These are phyloP conservation scores for Tanozyma kutaoensis DNA, from an alignment of 805 yeast species.

Conservation along the genomic window DNA sequence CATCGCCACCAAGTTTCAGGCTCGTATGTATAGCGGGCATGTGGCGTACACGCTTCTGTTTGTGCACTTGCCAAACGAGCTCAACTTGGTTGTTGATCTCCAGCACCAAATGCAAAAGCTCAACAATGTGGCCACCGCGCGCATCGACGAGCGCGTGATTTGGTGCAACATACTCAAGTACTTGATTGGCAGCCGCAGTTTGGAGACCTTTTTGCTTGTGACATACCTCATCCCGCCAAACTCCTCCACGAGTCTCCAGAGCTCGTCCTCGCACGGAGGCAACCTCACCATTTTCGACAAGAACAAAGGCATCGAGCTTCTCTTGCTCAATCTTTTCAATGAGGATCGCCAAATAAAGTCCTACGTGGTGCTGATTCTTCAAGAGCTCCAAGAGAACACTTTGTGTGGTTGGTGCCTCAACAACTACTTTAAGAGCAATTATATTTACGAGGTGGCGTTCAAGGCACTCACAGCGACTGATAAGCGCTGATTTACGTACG, in stretches of 20 bases:
- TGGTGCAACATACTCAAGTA: conserved; percentile 31
- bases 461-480: too few relatives aligned
- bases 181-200: conserved; percentile 25
- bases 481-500: too few relatives aligned
- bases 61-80: conserved; percentile 24
- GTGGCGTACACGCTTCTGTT: conserved; percentile 19
- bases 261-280: conserved; percentile 24
- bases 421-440: conserved; percentile 20
- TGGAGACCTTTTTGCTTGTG: conserved; percentile 24
- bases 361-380: conserved; percentile 26
- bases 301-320: conserved; percentile 29
- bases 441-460: conserved; percentile 26
- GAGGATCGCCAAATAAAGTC: conserved; percentile 25
- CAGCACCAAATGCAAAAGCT: conserved; percentile 28
- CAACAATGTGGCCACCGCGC: too few relatives aligned
- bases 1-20: conserved; percentile 20
- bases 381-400: conserved; percentile 28
- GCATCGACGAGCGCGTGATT: conserved; percentile 19
- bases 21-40: conserved; percentile 15
- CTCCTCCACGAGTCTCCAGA: conserved; percentile 23
- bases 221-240: conserved; percentile 30
- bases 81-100: conserved; percentile 27
- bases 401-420: conserved; percentile 32
- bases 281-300: conserved; percentile 27
- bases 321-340: conserved; percentile 27